phyloP scores from a whole-genome alignment of 2,329 filamentous ascomycete species.

The Diplodia corticola region DNA sequence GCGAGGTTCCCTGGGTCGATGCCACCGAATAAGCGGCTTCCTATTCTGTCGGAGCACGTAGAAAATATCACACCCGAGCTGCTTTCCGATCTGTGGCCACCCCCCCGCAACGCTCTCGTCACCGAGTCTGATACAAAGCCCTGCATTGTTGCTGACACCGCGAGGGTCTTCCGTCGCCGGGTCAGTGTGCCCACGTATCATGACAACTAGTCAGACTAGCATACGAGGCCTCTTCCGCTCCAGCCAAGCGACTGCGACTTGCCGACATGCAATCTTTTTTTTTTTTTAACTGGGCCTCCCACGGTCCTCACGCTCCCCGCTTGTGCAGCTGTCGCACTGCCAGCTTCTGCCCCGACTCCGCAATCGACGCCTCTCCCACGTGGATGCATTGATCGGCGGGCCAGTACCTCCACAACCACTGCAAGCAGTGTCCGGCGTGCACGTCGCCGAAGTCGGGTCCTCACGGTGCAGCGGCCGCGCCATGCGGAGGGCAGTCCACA shows the following conservation, averaged over 20 bases:
- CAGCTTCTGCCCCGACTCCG: background rate
- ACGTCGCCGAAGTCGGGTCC: background rate
- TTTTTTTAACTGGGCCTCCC: background rate
- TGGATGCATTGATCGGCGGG: slow-evolving; percentile 16
- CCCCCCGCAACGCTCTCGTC: background rate
- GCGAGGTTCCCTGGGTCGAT: slow-evolving; percentile 9
- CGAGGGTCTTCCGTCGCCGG: slow-evolving; percentile 1
- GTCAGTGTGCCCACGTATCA: background rate
- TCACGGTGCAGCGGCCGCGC: background rate
- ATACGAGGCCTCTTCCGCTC: background rate
- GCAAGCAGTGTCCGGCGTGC: background rate
- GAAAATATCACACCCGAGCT: background rate
- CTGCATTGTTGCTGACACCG: background rate
- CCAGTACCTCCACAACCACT: background rate
- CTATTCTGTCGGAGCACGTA: background rate
- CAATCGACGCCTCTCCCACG: background rate
- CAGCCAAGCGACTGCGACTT: background rate
- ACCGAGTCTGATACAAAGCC: background rate
- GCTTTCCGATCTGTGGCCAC: background rate
- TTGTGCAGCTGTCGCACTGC: slow-evolving; percentile 11
- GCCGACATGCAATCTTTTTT: background rate
- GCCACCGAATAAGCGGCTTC: background rate
- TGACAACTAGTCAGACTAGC: background rate
- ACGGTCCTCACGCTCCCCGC: background rate
- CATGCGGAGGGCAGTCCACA: background rate